These are phyloP conservation scores for Aspergillus conjunctus DNA, from an alignment of 495 filamentous ascomycete species.

Conservation along the genomic window DNA sequence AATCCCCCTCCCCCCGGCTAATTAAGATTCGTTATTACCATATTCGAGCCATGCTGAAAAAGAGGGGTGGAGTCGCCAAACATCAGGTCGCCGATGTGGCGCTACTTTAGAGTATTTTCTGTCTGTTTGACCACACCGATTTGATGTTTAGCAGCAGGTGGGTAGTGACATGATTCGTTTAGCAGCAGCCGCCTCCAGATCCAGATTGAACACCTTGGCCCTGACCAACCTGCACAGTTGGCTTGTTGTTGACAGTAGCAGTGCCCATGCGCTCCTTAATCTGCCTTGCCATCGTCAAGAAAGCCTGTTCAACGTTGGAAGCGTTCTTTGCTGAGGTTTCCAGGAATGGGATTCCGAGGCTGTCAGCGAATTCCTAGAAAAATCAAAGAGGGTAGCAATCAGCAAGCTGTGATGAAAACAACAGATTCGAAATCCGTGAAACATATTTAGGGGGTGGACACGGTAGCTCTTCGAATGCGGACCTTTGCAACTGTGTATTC, in stretches of 20 bases:
- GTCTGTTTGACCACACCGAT: conserved; percentile 27
- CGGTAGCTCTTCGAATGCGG: conserved; percentile 21
- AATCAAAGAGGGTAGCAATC: conserved; percentile 23
- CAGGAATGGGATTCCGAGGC: conserved; percentile 97
- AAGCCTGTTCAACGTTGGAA: conserved; percentile 98
- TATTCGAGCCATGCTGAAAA: conserved; percentile 13
- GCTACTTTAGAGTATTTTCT: conserved; percentile 9
- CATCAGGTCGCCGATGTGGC: conserved; percentile 6
- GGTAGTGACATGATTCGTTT: conserved; percentile 43
- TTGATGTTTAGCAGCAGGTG: conserved; percentile 33
- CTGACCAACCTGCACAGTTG: conserved; percentile 90
- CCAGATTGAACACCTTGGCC: conserved; percentile 93
- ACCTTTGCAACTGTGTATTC: conserved; percentile 99
- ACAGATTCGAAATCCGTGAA: neutral
- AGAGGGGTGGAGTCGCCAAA: conserved; percentile 15
- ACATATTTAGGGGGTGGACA: neutral
- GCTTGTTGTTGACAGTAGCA: conserved; percentile 96
- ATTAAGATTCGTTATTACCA: conserved; percentile 20
- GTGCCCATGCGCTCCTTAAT: conserved; percentile 99
- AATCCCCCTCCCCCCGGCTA: conserved; percentile 24
- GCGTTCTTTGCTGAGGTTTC: conserved; percentile 99
- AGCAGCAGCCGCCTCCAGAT: conserved; percentile 92
- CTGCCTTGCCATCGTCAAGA: conserved; percentile 99
- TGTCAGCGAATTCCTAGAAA: conserved; percentile 95
- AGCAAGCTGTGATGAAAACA: neutral